Percentiles rank a stretch among this genome's conserved stretches.
These are phyloP conservation scores for Dillenia turbinata DNA, from an alignment of 164 flowering plant genomes.

Conservation along the genomic window DNA sequence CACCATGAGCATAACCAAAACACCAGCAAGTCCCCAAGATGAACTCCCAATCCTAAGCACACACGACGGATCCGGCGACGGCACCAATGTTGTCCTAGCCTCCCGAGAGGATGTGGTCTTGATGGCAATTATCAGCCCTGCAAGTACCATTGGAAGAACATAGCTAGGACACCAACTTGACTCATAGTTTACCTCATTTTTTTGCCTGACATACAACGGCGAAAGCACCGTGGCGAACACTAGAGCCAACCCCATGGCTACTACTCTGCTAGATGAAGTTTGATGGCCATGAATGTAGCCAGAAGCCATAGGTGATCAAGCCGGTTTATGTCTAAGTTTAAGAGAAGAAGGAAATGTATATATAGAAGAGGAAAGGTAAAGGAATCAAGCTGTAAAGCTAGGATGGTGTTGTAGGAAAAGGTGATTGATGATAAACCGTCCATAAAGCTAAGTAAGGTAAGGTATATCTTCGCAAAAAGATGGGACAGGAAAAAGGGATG, in stretches of 20 bases:
- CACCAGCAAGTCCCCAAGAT: conserved; percentile 61
- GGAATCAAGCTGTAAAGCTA: neutral
- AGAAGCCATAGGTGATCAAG: neutral
- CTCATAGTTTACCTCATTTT: conserved; percentile 22
- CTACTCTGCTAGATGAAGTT: conserved; percentile 36
- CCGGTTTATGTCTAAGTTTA: neutral
- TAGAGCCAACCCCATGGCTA: conserved; percentile 52
- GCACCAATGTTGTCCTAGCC: conserved; percentile 2
- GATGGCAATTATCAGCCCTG: conserved; percentile 59
- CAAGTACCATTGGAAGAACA: conserved; percentile 55
- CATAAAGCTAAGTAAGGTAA: too few relatives aligned
- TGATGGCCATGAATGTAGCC: conserved; percentile 21
- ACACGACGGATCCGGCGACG: conserved; percentile 37
- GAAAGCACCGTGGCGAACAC: conserved; percentile 54
- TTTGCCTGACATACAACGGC: conserved; percentile 40
- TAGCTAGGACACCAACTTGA: conserved; percentile 39
- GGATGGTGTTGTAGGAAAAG: too few relatives aligned
- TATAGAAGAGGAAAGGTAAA: conserved; percentile 6
- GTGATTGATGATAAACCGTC: too few relatives aligned
- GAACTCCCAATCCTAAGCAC: conserved; percentile 52
- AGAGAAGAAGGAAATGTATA: conserved; percentile 12
- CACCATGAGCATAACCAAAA: conserved; percentile 46
- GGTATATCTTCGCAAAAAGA: neutral
- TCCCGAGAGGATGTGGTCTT: conserved; percentile 31
- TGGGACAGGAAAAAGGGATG: conserved; percentile 1